Evolutionary conservation across 805 yeast species (phyloP).

Genomic region (Starmerella stigmatis): DNA sequence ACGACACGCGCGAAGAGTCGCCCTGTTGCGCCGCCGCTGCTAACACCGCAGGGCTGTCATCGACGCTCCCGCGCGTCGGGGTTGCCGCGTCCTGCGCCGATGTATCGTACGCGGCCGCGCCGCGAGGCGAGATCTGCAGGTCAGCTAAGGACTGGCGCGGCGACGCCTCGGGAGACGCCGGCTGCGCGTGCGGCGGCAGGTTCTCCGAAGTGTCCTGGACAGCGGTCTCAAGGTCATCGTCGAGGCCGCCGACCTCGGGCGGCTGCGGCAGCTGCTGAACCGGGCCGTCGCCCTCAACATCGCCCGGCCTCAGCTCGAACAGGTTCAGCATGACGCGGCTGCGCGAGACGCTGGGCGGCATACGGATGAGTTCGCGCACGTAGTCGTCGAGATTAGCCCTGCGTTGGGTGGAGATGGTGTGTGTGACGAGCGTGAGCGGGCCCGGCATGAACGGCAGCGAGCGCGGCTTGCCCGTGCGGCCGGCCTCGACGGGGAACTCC

Average conservation of each 20-base stretch:
- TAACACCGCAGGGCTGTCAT: too few relatives aligned
- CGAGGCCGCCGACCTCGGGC: conserved; percentile 15
- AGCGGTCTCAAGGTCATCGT: not conserved
- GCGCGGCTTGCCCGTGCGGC: conserved; percentile 66
- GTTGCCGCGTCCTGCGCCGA: not conserved
- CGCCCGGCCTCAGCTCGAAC: conserved; percentile 59
- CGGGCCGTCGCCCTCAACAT: conserved; percentile 37
- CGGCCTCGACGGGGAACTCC: conserved; percentile 85
- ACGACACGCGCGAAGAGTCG: too few relatives aligned
- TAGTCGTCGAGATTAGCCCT: conserved; percentile 47
- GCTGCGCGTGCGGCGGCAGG: not conserved
- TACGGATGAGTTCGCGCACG: conserved; percentile 47
- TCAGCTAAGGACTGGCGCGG: conserved; percentile 2
- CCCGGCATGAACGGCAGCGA: conserved; percentile 93
- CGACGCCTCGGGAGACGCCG: not conserved
- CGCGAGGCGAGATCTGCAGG: not conserved
- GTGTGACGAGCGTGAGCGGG: conserved; percentile 84
- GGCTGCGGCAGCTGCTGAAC: conserved; percentile 31
- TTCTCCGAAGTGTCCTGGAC: not conserved
- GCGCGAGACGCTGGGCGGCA: conserved; percentile 69
- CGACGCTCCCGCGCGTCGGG: not conserved
- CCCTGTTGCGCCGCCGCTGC: too few relatives aligned
- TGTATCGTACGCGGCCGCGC: not conserved
- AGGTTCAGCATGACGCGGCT: conserved; percentile 57
- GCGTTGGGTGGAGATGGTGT: conserved; percentile 49